Conservation (phyloP, 768 basidiomycete species). For the Serendipita sp. region DNA sequence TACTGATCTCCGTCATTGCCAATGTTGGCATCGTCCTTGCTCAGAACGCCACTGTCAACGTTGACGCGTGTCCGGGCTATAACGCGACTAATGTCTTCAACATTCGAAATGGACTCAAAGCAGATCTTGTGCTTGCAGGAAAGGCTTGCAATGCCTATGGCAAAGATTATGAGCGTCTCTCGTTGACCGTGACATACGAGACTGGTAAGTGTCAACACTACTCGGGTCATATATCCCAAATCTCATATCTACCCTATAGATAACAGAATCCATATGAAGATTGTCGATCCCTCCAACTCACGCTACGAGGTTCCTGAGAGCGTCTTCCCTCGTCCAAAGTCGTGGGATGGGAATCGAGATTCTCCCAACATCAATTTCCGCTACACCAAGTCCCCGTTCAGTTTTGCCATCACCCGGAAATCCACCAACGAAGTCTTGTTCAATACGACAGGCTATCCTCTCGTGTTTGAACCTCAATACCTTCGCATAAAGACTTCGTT, state of each 20-base stretch:
- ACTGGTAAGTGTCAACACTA: constrained; percentile 24
- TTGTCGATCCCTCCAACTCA: constrained; percentile 35
- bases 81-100: constrained; percentile 28
- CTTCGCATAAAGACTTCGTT: constrained; percentile 45
- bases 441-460: constrained; percentile 32
- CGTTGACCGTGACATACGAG: constrained; percentile 40
- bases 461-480: constrained; percentile 70
- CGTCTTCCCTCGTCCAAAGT: constrained; percentile 16
- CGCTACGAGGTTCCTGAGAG: constrained; percentile 53
- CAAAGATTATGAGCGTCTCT: constrained; percentile 30
- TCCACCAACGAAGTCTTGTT: constrained; percentile 14
- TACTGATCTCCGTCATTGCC: too few species aligned
- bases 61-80: constrained; percentile 41
- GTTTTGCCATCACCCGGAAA: constrained; percentile 18
- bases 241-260: constrained; percentile 17
- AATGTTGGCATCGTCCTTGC: background rate
- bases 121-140: constrained; percentile 34
- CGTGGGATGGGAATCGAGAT: background rate
- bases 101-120: constrained; percentile 26
- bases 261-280: constrained; percentile 48
- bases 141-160: constrained; percentile 44
- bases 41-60: background rate
- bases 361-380: constrained; percentile 12
- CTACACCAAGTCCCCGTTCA: constrained; percentile 17
- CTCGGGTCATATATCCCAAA: background rate